Conservation (phyloP, 345 rosid species). For the Litchi chinensis region DNA sequence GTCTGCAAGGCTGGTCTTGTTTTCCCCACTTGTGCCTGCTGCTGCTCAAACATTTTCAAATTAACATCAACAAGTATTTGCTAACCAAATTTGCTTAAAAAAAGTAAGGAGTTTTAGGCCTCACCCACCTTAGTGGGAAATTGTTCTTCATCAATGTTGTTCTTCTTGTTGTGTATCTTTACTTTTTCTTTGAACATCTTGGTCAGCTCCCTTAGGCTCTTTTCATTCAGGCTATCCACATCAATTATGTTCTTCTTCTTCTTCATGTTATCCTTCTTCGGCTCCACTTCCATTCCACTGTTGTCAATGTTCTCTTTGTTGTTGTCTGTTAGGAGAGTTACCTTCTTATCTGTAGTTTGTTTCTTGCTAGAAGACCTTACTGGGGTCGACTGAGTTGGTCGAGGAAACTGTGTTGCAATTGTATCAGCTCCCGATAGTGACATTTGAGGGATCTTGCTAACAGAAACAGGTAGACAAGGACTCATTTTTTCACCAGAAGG, state of each 20-base stretch:
- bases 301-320: constrained; percentile 43
- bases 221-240: constrained; percentile 27
- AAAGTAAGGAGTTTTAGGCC: neutral
- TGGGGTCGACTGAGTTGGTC: constrained; percentile 25
- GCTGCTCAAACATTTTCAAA: neutral
- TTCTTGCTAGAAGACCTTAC: constrained; percentile 31
- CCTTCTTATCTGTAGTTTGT: constrained; percentile 28
- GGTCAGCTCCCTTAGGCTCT: constrained; percentile 50
- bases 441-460: neutral
- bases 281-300: constrained; percentile 24
- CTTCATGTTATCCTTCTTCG: constrained; percentile 15
- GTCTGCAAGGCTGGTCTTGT: constrained; percentile 36
- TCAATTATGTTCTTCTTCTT: constrained; percentile 24
- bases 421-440: constrained; percentile 35
- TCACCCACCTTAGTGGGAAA: constrained; percentile 25
- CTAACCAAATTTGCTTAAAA: neutral
- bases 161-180: constrained; percentile 21
- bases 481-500: constrained; percentile 20
- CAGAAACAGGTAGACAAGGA: constrained; percentile 17
- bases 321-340: constrained; percentile 22
- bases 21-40: constrained; percentile 18
- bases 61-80: neutral
- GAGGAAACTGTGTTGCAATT: constrained; percentile 30
- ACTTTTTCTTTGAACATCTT: constrained; percentile 46
- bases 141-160: constrained; percentile 18